Base-by-base conservation (phyloP, 306 rosid genomes). In the Pyrus pyrifolia region DNA sequence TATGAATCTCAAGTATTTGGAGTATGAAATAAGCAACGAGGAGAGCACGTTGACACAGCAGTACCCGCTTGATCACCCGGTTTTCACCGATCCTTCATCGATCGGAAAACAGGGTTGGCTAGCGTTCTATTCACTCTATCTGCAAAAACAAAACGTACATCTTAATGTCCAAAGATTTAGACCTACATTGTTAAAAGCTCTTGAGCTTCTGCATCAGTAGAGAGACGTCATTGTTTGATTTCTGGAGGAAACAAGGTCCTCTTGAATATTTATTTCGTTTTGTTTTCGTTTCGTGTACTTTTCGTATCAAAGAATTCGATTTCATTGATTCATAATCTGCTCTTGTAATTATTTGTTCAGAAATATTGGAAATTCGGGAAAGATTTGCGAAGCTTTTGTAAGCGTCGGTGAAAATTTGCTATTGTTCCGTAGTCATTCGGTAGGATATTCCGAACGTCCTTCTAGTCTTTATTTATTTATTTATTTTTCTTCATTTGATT, bases 1-100 rank as follows among this genome's bases (percentile, higher is more conserved):
- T 27, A 94, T 94, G 97, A 80, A 83, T 57, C 30, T 94, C 31
- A 88, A 83, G 72, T 94, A 94, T 79, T 86, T 91, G 89, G 96
- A 90, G 29, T 91, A 94, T 55, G 85, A 83, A 67, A 91, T 94
- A 67, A 35, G 78, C 49, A 77, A 81, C 59, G 86, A 88, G 80
- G 98, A 94, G 79, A 94, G 96, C 83, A 91, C 86, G 27, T 81
- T 93, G 67, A 79, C 90, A 33, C 77, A 91, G 15, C 87, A 90
- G 49, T 93, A 91, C 80, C 89, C 96, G 14, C 74, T 45, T n/a
- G 90, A 93, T 9, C 85, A 91, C 76, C 78, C 38, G 29, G 75
- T 82, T 83, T 55, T 91, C 44, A 85, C 80, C 70, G 84, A 90
- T 15, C 93, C 98, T 7, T 45, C n/a, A 45, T 74, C 86, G 25